These are phyloP conservation scores for Aristolochia contorta DNA, from an alignment of 164 flowering plant species.

Conservation along the genomic window DNA sequence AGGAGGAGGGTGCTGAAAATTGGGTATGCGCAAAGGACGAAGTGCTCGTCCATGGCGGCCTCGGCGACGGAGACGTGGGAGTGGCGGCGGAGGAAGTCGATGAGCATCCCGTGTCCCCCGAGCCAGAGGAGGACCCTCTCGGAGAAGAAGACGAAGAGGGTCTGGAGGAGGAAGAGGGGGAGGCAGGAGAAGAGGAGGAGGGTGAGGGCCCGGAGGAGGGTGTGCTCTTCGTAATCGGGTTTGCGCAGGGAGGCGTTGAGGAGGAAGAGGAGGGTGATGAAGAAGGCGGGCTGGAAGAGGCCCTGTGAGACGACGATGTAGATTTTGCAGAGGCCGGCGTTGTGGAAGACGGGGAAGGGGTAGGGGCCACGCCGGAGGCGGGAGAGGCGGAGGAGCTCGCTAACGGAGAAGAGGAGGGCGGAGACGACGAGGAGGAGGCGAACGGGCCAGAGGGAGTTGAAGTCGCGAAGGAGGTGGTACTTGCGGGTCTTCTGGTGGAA, in stretches of 20 bases:
- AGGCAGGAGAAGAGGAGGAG: slow-evolving; percentile 22
- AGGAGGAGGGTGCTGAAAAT: slow-evolving; percentile 30
- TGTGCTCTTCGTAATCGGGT: slow-evolving; percentile 5
- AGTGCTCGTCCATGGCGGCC: neutral
- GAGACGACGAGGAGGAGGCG: slow-evolving; percentile 40
- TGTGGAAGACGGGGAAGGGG: slow-evolving; percentile 25
- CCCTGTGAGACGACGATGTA: slow-evolving; percentile 53
- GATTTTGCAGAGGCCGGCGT: slow-evolving; percentile 32
- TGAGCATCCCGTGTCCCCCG: neutral
- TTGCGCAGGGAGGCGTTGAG: slow-evolving; percentile 38
- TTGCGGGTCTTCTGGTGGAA: slow-evolving; percentile 30
- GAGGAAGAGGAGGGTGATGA: slow-evolving; percentile 47
- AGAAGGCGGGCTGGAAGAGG: slow-evolving; percentile 49
- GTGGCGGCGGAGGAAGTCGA: slow-evolving; percentile 16
- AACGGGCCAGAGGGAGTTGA: slow-evolving; percentile 59
- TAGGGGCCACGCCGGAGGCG: slow-evolving; percentile 15
- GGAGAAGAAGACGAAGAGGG: slow-evolving; percentile 22
- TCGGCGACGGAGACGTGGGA: slow-evolving; percentile 2
- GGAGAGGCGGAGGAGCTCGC: slow-evolving; percentile 40
- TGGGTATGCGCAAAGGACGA: slow-evolving; percentile 40
- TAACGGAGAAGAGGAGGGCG: slow-evolving; percentile 37
- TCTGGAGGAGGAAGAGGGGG: slow-evolving; percentile 30
- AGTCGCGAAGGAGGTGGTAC: slow-evolving; percentile 15
- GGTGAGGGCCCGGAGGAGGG: slow-evolving; percentile 11
- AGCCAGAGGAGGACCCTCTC: neutral